Conservation (phyloP, 2,329 filamentous ascomycete species). For the Chaetomiaceae sp. region DNA sequence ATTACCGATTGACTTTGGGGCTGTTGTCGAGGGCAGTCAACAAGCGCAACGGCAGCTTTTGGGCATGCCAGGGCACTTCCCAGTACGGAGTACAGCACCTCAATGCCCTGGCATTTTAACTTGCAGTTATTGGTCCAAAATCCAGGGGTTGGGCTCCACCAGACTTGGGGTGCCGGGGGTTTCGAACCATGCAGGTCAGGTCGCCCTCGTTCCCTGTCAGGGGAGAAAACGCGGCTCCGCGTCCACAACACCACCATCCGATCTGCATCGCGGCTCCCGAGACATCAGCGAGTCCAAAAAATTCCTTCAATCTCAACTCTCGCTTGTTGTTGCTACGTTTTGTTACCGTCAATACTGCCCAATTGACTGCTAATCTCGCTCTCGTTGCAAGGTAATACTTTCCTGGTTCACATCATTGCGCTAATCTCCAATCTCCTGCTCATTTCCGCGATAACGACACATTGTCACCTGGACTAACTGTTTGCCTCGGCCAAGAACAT, state of each 20-base stretch:
- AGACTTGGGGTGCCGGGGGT: conserved; percentile 6
- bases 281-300: not conserved
- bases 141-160: conserved; percentile 20
- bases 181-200: conserved; percentile 16
- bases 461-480: not conserved
- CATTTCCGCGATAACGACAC: conserved; percentile 1
- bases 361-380: not conserved
- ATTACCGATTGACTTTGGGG: too few relatives aligned
- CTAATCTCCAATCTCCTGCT: conserved; percentile 3
- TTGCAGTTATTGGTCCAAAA: conserved; percentile 19
- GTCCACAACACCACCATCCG: conserved; percentile 7
- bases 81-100: too few relatives aligned
- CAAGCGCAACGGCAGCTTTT: too few relatives aligned
- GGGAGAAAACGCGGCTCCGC: conserved; percentile 17
- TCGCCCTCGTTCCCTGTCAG: conserved; percentile 8
- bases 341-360: not conserved
- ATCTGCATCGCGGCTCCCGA: conserved; percentile 5
- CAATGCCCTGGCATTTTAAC: too few relatives aligned
- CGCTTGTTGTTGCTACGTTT: not conserved
- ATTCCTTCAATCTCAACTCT: not conserved
- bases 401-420: not conserved
- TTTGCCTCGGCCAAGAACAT: not conserved
- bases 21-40: too few relatives aligned
- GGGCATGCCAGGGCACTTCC: too few relatives aligned
- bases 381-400: not conserved